A percentile compares a stretch with the other conserved stretches of the same genome.
Conservation (phyloP, 2,329 filamentous ascomycete species). For the Aureobasidium pullulans region DNA sequence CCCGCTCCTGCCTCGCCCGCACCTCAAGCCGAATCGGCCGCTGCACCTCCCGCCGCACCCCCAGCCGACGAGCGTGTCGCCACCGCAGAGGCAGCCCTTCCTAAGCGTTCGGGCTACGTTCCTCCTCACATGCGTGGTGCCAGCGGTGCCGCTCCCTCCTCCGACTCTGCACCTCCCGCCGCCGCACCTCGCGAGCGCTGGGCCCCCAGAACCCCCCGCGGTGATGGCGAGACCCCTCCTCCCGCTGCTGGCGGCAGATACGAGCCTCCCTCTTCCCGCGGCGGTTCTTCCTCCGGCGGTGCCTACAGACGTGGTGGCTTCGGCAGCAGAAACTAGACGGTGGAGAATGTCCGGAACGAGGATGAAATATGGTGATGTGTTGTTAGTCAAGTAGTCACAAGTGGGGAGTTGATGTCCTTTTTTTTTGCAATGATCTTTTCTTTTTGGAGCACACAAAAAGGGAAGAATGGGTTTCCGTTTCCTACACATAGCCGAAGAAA, state of each 20-base stretch:
- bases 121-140: conserved; percentile 37
- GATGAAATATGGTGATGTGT: neutral
- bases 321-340: conserved; percentile 8
- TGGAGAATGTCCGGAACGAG: neutral
- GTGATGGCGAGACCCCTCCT: conserved; percentile 19
- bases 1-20: conserved; percentile 26
- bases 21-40: conserved; percentile 23
- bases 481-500: conserved; percentile 5
- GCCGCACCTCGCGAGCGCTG: conserved; percentile 2
- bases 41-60: conserved; percentile 25
- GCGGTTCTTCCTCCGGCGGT: conserved; percentile 13
- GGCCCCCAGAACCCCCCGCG: conserved; percentile 16
- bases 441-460: conserved; percentile 2
- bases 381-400: neutral
- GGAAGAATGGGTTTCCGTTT: neutral
- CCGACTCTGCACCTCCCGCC: conserved; percentile 15
- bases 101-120: conserved; percentile 38
- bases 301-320: conserved; percentile 17
- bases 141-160: conserved; percentile 22
- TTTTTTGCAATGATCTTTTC: conserved; percentile 5
- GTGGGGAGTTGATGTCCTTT: conserved; percentile 1
- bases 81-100: conserved; percentile 31
- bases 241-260: conserved; percentile 20
- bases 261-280: conserved; percentile 20
- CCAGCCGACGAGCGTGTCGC: conserved; percentile 28